Base-by-base conservation (phyloP, 2,329 filamentous ascomycete species). In the Fusarium globosum region DNA sequence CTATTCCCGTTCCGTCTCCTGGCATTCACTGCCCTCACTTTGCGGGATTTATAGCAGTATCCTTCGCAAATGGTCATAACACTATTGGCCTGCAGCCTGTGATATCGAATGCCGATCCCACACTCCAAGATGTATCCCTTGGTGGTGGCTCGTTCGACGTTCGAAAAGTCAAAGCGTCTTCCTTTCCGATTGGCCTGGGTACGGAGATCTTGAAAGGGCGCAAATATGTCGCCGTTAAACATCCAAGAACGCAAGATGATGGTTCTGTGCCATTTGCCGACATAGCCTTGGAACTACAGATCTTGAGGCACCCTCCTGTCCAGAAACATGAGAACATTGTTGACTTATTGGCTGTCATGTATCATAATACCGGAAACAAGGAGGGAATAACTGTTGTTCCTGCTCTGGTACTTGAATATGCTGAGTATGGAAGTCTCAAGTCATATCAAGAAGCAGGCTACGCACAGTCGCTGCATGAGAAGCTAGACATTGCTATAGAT, bases 1-100 rank as follows among this genome's bases (percentile, higher is more conserved):
- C 52, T 59, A 43, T 39, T 18, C 11, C 20, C 41, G 6, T 21
- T 4, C 23, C 21, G n/a, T 20, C 59, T 15, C 23, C 23, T 14
- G 59, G 49, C 1, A 58, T 41, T 30, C 35, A 39, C 26, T 62
- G 60, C 8, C 60, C 52, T 39, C 52, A 46, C 42, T 62, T 62
- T 62, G 60, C 60, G 60, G 60, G 60, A 23, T 62, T 59, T 39
- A 59, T 62, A 20, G 60, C 60, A 39, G 60, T 39, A 33, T 59
- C 33, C 18, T 35, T 62, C 30, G 41, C 60, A 16, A 21, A 35
- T 12, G 52, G 26, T 4, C 4, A 33, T 11, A 12, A 62, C n/a
- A 18, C 5, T 6, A 13, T 46, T 7, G 60, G 52, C 13, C 16
- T 62, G 6, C 52, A 59, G 18, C 52, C 60, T 26, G 60, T 62